Conservation (phyloP, 768 basidiomycete species). For the Gymnopilus junonius region DNA sequence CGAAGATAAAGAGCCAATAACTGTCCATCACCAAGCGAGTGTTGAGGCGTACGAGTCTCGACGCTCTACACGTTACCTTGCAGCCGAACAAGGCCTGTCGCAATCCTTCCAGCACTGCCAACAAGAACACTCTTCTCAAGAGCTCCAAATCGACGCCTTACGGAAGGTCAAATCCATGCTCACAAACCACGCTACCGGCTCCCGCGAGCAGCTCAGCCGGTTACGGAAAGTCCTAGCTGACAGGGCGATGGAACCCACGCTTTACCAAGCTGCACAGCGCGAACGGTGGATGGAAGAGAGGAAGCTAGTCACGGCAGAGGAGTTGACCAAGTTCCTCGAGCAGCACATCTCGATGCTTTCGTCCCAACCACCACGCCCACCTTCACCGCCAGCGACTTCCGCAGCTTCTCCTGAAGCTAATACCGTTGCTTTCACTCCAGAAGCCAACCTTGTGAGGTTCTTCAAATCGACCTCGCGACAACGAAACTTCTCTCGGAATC, state of each 20-base stretch:
- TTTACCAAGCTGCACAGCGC: slow-evolving; percentile 43
- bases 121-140: slow-evolving; percentile 38
- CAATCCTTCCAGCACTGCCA: slow-evolving; percentile 36
- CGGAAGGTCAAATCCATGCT: slow-evolving; percentile 47
- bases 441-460: slow-evolving; percentile 42
- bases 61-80: slow-evolving; percentile 39
- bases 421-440: background rate
- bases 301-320: slow-evolving; percentile 38
- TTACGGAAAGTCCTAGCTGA: slow-evolving; percentile 42
- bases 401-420: background rate
- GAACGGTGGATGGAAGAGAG: slow-evolving; percentile 59
- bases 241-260: slow-evolving; percentile 40
- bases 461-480: slow-evolving; percentile 40
- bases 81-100: slow-evolving; percentile 47
- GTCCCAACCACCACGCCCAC: background rate
- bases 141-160: slow-evolving; percentile 53
- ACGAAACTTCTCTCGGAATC: slow-evolving; percentile 36
- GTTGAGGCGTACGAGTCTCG: background rate
- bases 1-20: background rate
- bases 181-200: slow-evolving; percentile 47
- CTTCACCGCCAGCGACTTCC: background rate
- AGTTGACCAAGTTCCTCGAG: slow-evolving; percentile 39
- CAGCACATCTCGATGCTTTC: slow-evolving; percentile 37
- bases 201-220: slow-evolving; percentile 44
- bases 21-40: too few relatives aligned